phyloP scores from a whole-genome alignment of 495 filamentous ascomycete species.

The Pseudotulostoma volvatum region DNA sequence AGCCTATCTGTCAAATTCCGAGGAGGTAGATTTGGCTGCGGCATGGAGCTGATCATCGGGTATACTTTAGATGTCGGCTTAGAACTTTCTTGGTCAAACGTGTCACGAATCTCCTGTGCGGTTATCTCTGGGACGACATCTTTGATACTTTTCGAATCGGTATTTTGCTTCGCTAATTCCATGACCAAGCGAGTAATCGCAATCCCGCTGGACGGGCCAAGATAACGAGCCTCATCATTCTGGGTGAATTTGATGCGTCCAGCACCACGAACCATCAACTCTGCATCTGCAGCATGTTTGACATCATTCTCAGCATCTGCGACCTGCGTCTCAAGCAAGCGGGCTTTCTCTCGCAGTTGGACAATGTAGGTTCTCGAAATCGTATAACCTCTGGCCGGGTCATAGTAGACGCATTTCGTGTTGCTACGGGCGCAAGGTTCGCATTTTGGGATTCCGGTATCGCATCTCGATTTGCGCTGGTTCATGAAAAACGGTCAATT shows the following conservation, averaged over 20 bases:
- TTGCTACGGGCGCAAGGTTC: slow-evolving; percentile 84
- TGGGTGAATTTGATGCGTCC: slow-evolving; percentile 68
- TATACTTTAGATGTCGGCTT: slow-evolving; percentile 55
- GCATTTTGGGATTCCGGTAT: slow-evolving; percentile 77
- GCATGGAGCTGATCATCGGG: slow-evolving; percentile 59
- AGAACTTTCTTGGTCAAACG: slow-evolving; percentile 36
- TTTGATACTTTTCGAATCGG: slow-evolving; percentile 66
- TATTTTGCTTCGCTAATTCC: slow-evolving; percentile 82
- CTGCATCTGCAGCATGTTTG: slow-evolving; percentile 49
- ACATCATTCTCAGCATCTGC: slow-evolving; percentile 43
- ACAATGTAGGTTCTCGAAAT: slow-evolving; percentile 80
- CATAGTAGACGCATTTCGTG: slow-evolving; percentile 81
- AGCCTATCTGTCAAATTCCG: slow-evolving; percentile 51
- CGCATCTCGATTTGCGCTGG: slow-evolving; percentile 87
- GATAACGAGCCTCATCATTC: slow-evolving; percentile 69
- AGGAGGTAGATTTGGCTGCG: slow-evolving; percentile 52
- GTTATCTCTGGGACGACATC: slow-evolving; percentile 65
- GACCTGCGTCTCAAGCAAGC: slow-evolving; percentile 60
- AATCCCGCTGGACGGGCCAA: slow-evolving; percentile 85
- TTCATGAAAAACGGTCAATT: not conserved
- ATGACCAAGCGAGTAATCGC: slow-evolving; percentile 86
- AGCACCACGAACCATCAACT: slow-evolving; percentile 66
- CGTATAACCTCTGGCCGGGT: slow-evolving; percentile 59
- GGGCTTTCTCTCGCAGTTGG: slow-evolving; percentile 66
- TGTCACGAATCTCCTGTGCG: slow-evolving; percentile 39